Evolutionary conservation across 2,329 filamentous ascomycete genomes (phyloP).

Genomic region (Ophiosphaerella herpotricha): DNA sequence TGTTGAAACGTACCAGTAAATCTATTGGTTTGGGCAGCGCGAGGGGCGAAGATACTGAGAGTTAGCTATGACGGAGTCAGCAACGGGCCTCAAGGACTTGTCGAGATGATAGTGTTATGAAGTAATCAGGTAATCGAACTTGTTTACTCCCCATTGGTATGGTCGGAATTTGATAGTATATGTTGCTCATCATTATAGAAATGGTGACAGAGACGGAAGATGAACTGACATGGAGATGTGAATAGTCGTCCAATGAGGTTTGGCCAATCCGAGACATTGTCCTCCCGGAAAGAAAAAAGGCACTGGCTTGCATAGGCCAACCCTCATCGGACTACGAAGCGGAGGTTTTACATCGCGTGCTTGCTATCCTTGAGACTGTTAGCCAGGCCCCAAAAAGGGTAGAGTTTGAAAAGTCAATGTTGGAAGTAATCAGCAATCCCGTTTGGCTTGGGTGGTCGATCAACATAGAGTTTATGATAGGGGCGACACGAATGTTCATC

Average conservation of each 20-base stretch:
- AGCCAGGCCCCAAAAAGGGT: conserved; percentile 3
- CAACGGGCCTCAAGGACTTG: neutral
- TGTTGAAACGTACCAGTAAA: neutral
- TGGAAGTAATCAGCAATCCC: conserved; percentile 41
- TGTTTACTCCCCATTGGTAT: conserved; percentile 40
- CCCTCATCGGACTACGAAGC: conserved; percentile 11
- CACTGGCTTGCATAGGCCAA: too few species aligned
- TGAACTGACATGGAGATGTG: conserved; percentile 19
- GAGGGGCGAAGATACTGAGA: neutral
- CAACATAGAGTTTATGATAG: conserved; percentile 48
- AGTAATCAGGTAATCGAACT: conserved; percentile 46
- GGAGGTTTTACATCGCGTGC: too few species aligned
- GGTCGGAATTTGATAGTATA: conserved; percentile 49
- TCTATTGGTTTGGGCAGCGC: neutral
- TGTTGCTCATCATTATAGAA: conserved; percentile 42
- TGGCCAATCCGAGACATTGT: neutral
- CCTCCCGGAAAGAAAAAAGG: too few species aligned
- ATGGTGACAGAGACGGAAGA: conserved; percentile 2
- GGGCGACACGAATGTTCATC: conserved; percentile 48
- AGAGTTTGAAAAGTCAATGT: conserved; percentile 3
- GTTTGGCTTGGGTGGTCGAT: conserved; percentile 49
- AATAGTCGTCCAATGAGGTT: conserved; percentile 22
- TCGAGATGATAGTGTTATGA: neutral
- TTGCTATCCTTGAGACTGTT: neutral
- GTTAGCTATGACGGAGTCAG: conserved; percentile 21